Conservation (phyloP, 441 rosid species). For the Rhodomyrtus psidioides region DNA sequence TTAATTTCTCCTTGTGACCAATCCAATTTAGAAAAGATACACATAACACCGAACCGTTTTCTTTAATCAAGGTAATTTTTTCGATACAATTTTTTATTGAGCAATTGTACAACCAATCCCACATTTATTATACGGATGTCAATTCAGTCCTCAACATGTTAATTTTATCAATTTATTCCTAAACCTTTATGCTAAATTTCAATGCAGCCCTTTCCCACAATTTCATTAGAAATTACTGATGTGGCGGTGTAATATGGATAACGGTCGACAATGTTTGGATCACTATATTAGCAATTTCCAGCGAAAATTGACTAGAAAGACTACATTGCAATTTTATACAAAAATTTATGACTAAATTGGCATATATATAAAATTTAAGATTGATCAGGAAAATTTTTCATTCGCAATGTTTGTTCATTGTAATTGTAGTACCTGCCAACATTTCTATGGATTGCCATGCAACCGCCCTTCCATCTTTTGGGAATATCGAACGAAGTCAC, state of each 20-base stretch:
- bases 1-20: neutral
- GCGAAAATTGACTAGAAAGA: neutral
- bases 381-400: fast-evolving
- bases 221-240: fast-evolving
- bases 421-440: neutral
- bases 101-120: neutral
- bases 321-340: fast-evolving
- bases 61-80: neutral
- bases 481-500: neutral
- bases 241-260: no score
- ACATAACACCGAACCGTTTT: neutral
- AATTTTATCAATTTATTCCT: neutral
- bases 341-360: neutral
- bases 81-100: neutral
- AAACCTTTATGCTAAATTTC: neutral
- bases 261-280: neutral
- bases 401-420: neutral
- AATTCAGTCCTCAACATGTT: fast-evolving
- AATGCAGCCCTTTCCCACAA: neutral
- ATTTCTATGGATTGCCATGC: neutral
- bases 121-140: fast-evolving
- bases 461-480: neutral
- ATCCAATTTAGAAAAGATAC: neutral
- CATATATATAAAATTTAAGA: neutral
- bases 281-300: no score